Evolutionary conservation across 768 basidiomycete species (phyloP), one percentile per base, ranked within the genome.

Genomic region (Rhodotorula graminis): DNA sequence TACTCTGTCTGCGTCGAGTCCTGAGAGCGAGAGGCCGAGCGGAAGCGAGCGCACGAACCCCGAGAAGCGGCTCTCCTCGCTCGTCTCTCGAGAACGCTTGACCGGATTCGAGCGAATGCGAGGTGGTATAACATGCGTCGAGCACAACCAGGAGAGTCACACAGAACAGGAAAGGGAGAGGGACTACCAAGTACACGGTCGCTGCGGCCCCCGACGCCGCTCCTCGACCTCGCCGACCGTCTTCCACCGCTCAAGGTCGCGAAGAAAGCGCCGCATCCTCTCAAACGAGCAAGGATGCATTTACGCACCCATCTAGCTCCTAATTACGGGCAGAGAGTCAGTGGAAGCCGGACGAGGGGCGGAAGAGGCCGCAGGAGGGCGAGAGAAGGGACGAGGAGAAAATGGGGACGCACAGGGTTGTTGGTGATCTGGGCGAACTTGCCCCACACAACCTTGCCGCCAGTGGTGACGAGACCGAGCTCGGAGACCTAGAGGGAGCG

Each of bases 391-490:
- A 29, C 10, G 27, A 6, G 27, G 9, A 55, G 47, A 9, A 37
- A 37, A 9, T 9, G 37, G 37, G 5, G 29, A 52, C 64, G 40
- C n/a, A 65, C 75, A 29, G 92, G 91, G 82, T 92, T 93, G 84
- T 93, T 93, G 63, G 92, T 93, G 78, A 94, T 85, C 80, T 94
- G 92, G 12, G 93, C 92, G 79, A 93, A 95, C 76, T 81, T 80
- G 18, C 82, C 81, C 83, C 83, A 83, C 3, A 82, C 83, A 37
- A 84, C 84, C 80, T 97, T 97, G 74, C 95, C 95, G 64, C 95
- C 93, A 5, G 95, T 89, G 21, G 95, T 97, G 50, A 98, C 95
- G 87, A 97, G 89, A 66, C 95, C 95, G 73, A 98, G 84, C 81
- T 98, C 95, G 55, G 93, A 95, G n/a, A 55, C 50, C 55, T 56